phyloP scores from a whole-genome alignment of 2,329 filamentous ascomycete species.

The Alternaria longipes region DNA sequence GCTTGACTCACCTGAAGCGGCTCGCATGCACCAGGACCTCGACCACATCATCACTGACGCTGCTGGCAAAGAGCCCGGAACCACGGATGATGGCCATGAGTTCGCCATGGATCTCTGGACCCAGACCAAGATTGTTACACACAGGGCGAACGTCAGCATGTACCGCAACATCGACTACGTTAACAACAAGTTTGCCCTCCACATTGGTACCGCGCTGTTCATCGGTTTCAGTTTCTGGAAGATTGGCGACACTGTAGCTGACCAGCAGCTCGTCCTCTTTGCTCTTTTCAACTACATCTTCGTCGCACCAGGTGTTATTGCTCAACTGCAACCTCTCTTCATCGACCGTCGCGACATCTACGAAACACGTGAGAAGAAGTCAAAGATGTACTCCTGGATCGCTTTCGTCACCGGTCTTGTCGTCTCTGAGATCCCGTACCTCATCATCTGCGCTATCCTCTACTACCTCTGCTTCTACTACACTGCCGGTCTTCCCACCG shows the following conservation, averaged over 20 bases:
- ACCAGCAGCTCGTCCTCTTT: constrained; percentile 56
- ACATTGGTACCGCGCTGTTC: constrained; percentile 37
- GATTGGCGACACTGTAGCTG: constrained; percentile 41
- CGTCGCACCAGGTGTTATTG: constrained; percentile 53
- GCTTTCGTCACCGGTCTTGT: constrained; percentile 75
- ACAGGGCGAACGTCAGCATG: constrained; percentile 33
- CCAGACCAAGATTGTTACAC: constrained; percentile 35
- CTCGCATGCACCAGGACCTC: constrained; percentile 48
- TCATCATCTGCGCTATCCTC: constrained; percentile 67
- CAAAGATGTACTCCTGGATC: constrained; percentile 77
- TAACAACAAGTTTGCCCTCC: constrained; percentile 38
- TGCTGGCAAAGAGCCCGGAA: constrained; percentile 49
- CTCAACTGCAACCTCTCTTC: constrained; percentile 55
- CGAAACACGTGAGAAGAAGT: constrained; percentile 67
- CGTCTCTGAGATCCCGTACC: constrained; percentile 73
- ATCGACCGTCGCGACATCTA: constrained; percentile 59
- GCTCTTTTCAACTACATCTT: constrained; percentile 61
- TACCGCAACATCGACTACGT: constrained; percentile 40
- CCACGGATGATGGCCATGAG: constrained; percentile 52
- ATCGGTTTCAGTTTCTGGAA: constrained; percentile 41
- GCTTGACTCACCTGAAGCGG: constrained; percentile 47
- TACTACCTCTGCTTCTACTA: constrained; percentile 75
- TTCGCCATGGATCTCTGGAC: constrained; percentile 37
- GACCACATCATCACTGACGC: constrained; percentile 51
- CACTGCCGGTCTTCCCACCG: constrained; percentile 41